phyloP scores from a whole-genome alignment of 805 yeast species.

The Ogataea corticis region DNA sequence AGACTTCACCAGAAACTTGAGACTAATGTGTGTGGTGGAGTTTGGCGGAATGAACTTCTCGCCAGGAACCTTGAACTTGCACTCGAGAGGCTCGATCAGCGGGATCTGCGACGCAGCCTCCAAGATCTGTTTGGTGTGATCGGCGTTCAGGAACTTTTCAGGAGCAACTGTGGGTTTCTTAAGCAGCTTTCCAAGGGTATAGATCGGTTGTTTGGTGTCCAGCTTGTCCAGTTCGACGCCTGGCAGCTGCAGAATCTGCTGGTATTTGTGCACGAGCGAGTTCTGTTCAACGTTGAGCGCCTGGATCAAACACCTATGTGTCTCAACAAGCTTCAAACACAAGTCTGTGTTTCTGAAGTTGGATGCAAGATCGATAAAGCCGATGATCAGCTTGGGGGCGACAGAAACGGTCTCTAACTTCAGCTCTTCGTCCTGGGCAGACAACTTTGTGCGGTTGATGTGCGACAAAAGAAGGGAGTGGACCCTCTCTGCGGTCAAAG shows the following conservation, averaged over 20 bases:
- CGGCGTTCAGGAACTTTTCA: conserved; percentile 55
- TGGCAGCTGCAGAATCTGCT: conserved; percentile 81
- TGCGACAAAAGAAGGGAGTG: conserved; percentile 55
- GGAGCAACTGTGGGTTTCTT: conserved; percentile 58
- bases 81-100: conserved; percentile 60
- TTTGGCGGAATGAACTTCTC: conserved; percentile 70
- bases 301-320: conserved; percentile 72
- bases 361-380: conserved; percentile 78
- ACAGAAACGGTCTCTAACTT: conserved; percentile 60
- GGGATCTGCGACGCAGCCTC: conserved; percentile 69
- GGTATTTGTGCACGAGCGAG: conserved; percentile 46
- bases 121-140: conserved; percentile 44
- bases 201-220: conserved; percentile 50
- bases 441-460: conserved; percentile 49
- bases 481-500: conserved; percentile 48
- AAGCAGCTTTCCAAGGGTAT: conserved; percentile 69
- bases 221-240: conserved; percentile 55
- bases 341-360: conserved; percentile 74
- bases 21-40: conserved; percentile 69
- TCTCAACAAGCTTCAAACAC: conserved; percentile 57
- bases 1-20: conserved; percentile 76
- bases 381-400: conserved; percentile 65
- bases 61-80: conserved; percentile 85
- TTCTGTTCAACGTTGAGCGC: conserved; percentile 53
- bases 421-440: conserved; percentile 38